Percentiles rank a stretch among this genome's conserved stretches.
Evolutionary conservation across 192 early-diverging fungal species (phyloP).

Genomic region (Dissophora globulifera): DNA sequence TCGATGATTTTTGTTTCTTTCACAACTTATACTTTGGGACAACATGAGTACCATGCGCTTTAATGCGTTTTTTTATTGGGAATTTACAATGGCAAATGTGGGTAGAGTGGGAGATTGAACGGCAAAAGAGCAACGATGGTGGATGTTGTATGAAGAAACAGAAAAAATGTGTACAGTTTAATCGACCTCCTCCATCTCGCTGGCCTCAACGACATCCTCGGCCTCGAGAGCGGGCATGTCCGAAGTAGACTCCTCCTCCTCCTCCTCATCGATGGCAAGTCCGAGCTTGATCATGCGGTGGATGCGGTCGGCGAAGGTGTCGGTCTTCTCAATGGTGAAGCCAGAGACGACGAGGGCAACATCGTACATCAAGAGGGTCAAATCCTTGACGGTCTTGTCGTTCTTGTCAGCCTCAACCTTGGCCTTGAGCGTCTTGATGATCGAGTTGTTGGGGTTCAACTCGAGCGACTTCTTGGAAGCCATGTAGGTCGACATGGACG

Average conservation of each 20-base stretch:
- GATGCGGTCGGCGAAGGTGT: conserved; percentile 92
- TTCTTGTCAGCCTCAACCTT: conserved; percentile 96
- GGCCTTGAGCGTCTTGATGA: conserved; percentile 93
- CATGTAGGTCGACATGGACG: conserved; percentile 99
- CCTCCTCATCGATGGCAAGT: conserved; percentile 93
- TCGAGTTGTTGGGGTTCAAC: conserved; percentile 95
- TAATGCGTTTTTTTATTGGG: too few species aligned
- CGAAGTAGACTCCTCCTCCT: conserved; percentile 55
- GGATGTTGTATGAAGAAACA: too few species aligned
- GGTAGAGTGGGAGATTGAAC: too few species aligned
- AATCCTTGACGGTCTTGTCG: conserved; percentile 98
- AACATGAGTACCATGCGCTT: too few species aligned
- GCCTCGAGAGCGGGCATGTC: conserved; percentile 56
- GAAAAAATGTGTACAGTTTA: conserved; percentile 48
- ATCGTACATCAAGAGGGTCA: conserved; percentile 95
- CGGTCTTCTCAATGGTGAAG: conserved; percentile 96
- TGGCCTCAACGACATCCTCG: conserved; percentile 54
- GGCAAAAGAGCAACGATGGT: too few species aligned
- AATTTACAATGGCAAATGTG: conserved; percentile 16
- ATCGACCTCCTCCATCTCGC: conserved; percentile 56
- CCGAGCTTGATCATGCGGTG: conserved; percentile 99
- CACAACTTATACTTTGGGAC: too few species aligned
- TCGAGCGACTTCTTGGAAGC: conserved; percentile 99
- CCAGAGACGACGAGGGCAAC: conserved; percentile 96
- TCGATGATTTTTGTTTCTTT: too few species aligned